phyloP scores from a whole-genome alignment of 2,329 filamentous ascomycete genomes.

The Dothiorella sarmentorum region DNA sequence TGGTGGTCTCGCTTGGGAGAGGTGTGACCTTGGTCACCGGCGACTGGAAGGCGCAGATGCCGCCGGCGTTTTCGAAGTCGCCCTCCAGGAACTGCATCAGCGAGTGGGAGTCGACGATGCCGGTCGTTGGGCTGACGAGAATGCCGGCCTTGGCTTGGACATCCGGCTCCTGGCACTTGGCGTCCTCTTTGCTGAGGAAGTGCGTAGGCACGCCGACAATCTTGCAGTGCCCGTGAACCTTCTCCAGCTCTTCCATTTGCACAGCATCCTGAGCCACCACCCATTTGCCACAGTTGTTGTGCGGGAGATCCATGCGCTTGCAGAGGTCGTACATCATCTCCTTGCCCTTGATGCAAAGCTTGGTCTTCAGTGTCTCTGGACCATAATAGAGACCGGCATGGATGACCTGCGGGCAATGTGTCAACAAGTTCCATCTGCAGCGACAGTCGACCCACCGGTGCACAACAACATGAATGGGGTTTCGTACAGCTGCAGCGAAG shows the following conservation, averaged over 20 bases:
- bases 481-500: not conserved
- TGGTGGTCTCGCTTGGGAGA: constrained; percentile 28
- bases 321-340: constrained; percentile 78
- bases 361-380: constrained; percentile 69
- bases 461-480: not conserved
- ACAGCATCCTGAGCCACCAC: constrained; percentile 78
- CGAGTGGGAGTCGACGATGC: constrained; percentile 83
- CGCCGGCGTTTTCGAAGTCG: constrained; percentile 72
- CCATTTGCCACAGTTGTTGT: constrained; percentile 84
- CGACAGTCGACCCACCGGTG: not conserved
- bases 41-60: constrained; percentile 68
- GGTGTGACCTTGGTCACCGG: constrained; percentile 60
- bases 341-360: constrained; percentile 75
- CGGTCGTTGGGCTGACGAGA: constrained; percentile 80
- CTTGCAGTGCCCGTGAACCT: constrained; percentile 53
- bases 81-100: constrained; percentile 80
- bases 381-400: constrained; percentile 95
- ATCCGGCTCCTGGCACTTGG: constrained; percentile 64
- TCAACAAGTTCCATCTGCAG: not conserved
- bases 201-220: constrained; percentile 64
- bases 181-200: constrained; percentile 65
- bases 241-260: constrained; percentile 63
- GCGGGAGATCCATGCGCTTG: constrained; percentile 60
- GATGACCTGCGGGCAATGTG: constrained; percentile 60
- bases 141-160: constrained; percentile 70